A percentile compares a stretch with the other conserved stretches of the same genome.
Evolutionary conservation across 257 asterid species (phyloP).

Genomic region (Capsicum chinense): DNA sequence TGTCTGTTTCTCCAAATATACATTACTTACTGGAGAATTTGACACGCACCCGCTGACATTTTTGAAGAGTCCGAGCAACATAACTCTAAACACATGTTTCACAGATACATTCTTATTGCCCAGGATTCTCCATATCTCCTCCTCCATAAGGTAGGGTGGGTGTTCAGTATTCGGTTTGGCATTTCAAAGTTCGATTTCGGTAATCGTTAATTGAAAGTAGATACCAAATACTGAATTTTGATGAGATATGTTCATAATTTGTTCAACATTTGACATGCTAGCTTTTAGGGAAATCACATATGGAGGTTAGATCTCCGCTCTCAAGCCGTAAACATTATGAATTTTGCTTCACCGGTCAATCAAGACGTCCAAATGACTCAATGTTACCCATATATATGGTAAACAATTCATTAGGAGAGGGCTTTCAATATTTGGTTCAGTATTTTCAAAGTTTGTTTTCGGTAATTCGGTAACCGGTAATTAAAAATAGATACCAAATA

Average conservation of each 20-base stretch:
- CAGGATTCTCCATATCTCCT: not conserved
- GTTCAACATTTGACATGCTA: not conserved
- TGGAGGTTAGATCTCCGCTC: not conserved
- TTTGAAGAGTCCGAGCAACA: too few relatives aligned
- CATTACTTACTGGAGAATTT: too few relatives aligned
- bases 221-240: not conserved
- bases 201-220: not conserved
- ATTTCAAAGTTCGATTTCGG: not conserved
- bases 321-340: not conserved
- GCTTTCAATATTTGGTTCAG: not conserved
- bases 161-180: not conserved
- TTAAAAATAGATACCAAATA: not conserved
- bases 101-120: not conserved
- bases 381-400: not conserved
- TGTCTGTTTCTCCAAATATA: too few relatives aligned
- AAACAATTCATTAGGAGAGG: not conserved
- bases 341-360: not conserved
- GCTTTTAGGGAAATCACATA: not conserved
- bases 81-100: not conserved
- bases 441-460: not conserved
- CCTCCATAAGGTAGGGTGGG: not conserved
- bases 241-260: not conserved
- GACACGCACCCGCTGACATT: too few relatives aligned
- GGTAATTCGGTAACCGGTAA: not conserved
- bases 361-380: not conserved